Conservation (phyloP, 2,329 filamentous ascomycete genomes). For the Ophiostoma tasmaniense region DNA sequence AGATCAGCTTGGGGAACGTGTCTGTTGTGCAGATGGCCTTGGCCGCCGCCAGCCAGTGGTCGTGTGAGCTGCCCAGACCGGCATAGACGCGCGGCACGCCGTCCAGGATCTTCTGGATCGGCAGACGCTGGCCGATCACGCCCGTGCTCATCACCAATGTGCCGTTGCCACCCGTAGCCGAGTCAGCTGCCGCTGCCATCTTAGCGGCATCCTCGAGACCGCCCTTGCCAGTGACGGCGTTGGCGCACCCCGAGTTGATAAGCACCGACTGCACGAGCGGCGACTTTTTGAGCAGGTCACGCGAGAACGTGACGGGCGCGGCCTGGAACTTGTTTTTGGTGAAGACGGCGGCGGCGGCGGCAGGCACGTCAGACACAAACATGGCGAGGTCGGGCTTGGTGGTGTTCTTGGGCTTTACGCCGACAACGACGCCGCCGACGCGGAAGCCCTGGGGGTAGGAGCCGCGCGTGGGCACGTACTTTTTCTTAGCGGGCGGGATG, state of each 20-base stretch:
- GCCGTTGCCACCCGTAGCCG: slow-evolving; percentile 39
- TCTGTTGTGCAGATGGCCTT: slow-evolving; percentile 96
- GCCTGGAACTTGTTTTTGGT: slow-evolving; percentile 98
- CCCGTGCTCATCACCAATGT: slow-evolving; percentile 98
- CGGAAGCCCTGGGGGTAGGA: slow-evolving; percentile 86
- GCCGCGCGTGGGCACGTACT: slow-evolving; percentile 78
- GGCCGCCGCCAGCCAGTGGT: slow-evolving; percentile 79
- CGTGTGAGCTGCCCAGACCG: slow-evolving; percentile 64
- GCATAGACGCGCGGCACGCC: slow-evolving; percentile 70
- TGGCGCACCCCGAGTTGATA: slow-evolving; percentile 93
- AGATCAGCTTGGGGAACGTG: slow-evolving; percentile 93
- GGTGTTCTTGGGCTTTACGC: slow-evolving; percentile 89
- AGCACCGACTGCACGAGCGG: slow-evolving; percentile 71
- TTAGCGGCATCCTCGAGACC: slow-evolving; percentile 78
- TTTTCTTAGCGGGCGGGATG: slow-evolving; percentile 73
- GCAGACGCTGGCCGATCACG: slow-evolving; percentile 89
- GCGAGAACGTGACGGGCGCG: slow-evolving; percentile 81
- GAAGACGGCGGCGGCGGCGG: slow-evolving; percentile 83
- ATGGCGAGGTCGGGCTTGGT: slow-evolving; percentile 85
- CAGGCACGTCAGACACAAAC: slow-evolving; percentile 77
- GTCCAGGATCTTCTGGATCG: slow-evolving; percentile 80
- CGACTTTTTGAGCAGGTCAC: slow-evolving; percentile 58
- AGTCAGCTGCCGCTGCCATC: slow-evolving; percentile 75
- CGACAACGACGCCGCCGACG: slow-evolving; percentile 76
- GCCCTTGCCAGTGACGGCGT: slow-evolving; percentile 87